A percentile compares a stretch with the other conserved stretches of the same genome.
These are phyloP conservation scores for Calonectria hawksworthii DNA, from an alignment of 2,329 filamentous ascomycete species.

Conservation along the genomic window DNA sequence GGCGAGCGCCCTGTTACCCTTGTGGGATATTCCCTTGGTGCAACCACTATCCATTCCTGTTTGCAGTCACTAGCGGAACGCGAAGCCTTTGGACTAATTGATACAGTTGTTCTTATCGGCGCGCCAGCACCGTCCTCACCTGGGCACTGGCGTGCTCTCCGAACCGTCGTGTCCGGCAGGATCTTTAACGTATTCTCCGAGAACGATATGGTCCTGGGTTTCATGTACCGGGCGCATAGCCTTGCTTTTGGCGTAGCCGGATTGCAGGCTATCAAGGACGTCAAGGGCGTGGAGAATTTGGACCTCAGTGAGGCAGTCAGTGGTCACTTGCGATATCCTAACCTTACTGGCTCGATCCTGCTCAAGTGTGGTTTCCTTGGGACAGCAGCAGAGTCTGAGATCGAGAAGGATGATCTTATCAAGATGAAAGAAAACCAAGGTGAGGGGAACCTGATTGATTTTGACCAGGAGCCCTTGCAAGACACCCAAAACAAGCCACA, in stretches of 20 bases:
- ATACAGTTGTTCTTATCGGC: slow-evolving; percentile 87
- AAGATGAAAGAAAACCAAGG: slow-evolving; percentile 57
- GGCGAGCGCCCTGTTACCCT: slow-evolving; percentile 86
- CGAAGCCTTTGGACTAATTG: slow-evolving; percentile 85
- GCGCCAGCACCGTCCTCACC: slow-evolving; percentile 81
- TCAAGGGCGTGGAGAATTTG: slow-evolving; percentile 74
- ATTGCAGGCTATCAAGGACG: slow-evolving; percentile 78
- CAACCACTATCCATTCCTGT: slow-evolving; percentile 86
- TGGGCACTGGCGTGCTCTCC: slow-evolving; percentile 81
- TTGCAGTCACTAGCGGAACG: slow-evolving; percentile 82
- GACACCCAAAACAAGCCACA: slow-evolving; percentile 29
- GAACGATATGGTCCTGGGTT: slow-evolving; percentile 89
- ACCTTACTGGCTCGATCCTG: slow-evolving; percentile 65
- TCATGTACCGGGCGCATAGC: slow-evolving; percentile 87
- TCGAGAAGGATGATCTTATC: slow-evolving; percentile 67
- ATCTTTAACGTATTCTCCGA: slow-evolving; percentile 91
- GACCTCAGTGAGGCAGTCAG: slow-evolving; percentile 67
- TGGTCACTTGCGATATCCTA: slow-evolving; percentile 67
- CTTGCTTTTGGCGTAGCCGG: slow-evolving; percentile 88
- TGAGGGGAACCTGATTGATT: slow-evolving; percentile 49
- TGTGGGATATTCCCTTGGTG: slow-evolving; percentile 86
- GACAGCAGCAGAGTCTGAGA: slow-evolving; percentile 59
- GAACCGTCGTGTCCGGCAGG: slow-evolving; percentile 83
- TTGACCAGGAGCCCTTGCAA: slow-evolving; percentile 38
- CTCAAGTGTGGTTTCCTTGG: slow-evolving; percentile 65